Base-by-base conservation (phyloP, 2,329 filamentous ascomycete species). In the Diplodia seriata region DNA sequence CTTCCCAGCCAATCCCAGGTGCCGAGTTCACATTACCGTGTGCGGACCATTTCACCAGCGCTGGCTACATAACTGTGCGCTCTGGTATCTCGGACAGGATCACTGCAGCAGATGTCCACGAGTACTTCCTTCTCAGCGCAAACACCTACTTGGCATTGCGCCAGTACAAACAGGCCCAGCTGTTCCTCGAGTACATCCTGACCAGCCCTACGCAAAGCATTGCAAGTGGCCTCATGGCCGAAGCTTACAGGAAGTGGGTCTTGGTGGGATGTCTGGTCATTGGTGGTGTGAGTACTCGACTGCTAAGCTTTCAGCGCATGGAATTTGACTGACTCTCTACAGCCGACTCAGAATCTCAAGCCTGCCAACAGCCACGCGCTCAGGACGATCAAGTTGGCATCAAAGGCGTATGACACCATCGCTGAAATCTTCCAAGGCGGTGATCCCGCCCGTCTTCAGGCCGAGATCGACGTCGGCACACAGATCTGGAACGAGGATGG, bases 241-340 rank as follows among this genome's bases (percentile, higher is more conserved):
- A 97, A 71, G 92, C 92, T 6, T 94, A 97, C 83, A 96, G 94
- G 81, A 96, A 94, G 79, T 97, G 93, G 91, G 76, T 96, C 9
- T 81, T 99, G 18, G 85, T 93, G 11, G 88, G 89, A 65, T 84
- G 97, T 66, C 81, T 99, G 20, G 83, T 87, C 7, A 82, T 89
- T 65, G 94, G 93, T 71, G 86, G 83, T 73, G 82, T 86, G 72
- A 77, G 81, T 72, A 67, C n/a, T 53, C 40, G 40, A 14, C 23
- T n/a, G 36, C 20, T 18, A 40, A n/a, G 23, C 14, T 14, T 26
- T 38, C 8, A 38, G 18, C n/a, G 15, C 14, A n/a, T 36, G 3
- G 12, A 15, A 18, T 6, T 33, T 63, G 31, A 51, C 47, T 38
- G 20, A 51, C 33, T 9, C 33, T 64, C 68, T 29, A 20, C 54